Evolutionary conservation across 1,139 yeast genomes (phyloP).

Genomic region (Debaryomyces singareniensis): DNA sequence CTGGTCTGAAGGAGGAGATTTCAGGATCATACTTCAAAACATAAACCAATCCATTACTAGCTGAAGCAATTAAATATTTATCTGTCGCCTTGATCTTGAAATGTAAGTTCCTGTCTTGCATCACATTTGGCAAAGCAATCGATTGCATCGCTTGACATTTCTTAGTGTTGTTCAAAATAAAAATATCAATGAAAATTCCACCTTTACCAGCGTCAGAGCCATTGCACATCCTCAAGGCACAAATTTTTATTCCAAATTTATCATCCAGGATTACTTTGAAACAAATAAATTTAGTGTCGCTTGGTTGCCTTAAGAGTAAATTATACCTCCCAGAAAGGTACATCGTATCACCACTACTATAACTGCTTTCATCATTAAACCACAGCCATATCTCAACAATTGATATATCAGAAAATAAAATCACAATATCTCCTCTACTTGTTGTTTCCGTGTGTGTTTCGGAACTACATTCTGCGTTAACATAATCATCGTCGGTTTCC

Average conservation of each 20-base stretch:
- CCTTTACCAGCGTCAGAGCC: no score
- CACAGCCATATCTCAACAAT: constrained; percentile 58
- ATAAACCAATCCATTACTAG: constrained; percentile 18
- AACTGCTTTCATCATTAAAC: constrained; percentile 20
- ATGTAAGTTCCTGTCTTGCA: constrained; percentile 1
- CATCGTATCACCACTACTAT: constrained; percentile 24
- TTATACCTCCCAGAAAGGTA: constrained; percentile 20
- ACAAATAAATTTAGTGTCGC: no score
- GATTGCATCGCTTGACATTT: not conserved
- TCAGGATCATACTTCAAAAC: constrained; percentile 9
- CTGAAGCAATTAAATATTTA: constrained; percentile 17
- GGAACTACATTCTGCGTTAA: no score
- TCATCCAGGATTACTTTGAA: no score
- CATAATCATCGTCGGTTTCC: no score
- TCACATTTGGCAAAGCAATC: constrained; percentile 1
- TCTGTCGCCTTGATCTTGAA: constrained; percentile 15
- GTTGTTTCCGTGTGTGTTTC: no score
- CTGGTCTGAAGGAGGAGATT: constrained; percentile 5
- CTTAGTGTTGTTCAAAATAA: not conserved
- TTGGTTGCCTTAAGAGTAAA: no score
- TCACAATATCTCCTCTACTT: not conserved
- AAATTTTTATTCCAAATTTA: no score
- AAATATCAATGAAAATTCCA: no score
- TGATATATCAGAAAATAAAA: not conserved
- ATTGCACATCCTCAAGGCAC: no score